Conservation (phyloP, 129 eudicot species). For the Tagetes patula region DNA sequence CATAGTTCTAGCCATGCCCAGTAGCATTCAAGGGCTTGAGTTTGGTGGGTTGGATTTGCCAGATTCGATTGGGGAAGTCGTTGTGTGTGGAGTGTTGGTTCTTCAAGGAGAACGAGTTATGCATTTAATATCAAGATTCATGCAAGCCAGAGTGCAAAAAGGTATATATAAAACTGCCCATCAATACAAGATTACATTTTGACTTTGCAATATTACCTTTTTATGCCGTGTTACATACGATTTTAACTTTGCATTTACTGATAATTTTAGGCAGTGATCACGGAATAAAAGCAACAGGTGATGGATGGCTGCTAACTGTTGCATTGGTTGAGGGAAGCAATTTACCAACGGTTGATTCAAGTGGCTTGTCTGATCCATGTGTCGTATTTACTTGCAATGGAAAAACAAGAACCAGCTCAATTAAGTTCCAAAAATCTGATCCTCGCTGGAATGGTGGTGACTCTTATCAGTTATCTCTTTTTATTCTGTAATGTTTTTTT, state of each 20-base stretch:
- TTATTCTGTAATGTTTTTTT: background rate
- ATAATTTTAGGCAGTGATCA: slow-evolving; percentile 70
- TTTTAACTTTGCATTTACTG: background rate
- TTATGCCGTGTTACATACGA: too few species aligned
- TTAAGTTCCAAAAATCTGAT: slow-evolving; percentile 86
- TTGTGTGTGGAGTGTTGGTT: slow-evolving; percentile 79
- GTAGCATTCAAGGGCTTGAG: slow-evolving; percentile 88
- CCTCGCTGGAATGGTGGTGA: slow-evolving; percentile 96
- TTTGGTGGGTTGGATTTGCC: slow-evolving; percentile 94
- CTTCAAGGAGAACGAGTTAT: slow-evolving; percentile 80
- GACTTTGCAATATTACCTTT: too few species aligned
- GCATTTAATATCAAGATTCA: slow-evolving; percentile 70
- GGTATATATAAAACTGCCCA: slow-evolving; percentile 39
- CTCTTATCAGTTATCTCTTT: background rate
- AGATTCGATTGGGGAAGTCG: slow-evolving; percentile 88
- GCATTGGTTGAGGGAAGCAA: slow-evolving; percentile 89
- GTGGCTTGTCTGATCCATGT: slow-evolving; percentile 83
- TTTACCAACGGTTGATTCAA: slow-evolving; percentile 78
- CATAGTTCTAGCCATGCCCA: slow-evolving; percentile 67
- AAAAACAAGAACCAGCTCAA: slow-evolving; percentile 85
- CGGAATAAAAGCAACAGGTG: slow-evolving; percentile 93
- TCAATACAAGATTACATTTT: background rate
- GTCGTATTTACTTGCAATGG: slow-evolving; percentile 96
- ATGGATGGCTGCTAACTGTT: slow-evolving; percentile 96
- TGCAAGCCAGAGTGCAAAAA: slow-evolving; percentile 91